Evolutionary conservation across 306 rosid species (phyloP).

Genomic region (Dryas alaskensis): DNA sequence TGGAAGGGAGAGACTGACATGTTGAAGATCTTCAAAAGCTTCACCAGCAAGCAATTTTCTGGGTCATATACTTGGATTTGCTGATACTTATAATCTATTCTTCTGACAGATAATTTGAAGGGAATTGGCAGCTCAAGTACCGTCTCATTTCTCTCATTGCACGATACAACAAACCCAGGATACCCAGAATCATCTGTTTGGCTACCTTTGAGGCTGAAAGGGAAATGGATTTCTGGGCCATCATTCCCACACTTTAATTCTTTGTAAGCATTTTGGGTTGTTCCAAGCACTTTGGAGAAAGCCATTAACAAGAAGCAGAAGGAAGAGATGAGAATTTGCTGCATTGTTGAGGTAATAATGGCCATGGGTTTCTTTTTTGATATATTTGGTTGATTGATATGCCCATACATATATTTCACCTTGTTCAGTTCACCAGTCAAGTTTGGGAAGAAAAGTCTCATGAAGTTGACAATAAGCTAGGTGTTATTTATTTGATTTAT

Average conservation of each 20-base stretch:
- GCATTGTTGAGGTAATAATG: neutral
- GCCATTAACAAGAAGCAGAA: slow-evolving; percentile 2
- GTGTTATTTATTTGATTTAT: no score
- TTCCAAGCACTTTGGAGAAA: slow-evolving; percentile 2
- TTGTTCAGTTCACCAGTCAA: no score
- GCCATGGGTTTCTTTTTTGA: neutral
- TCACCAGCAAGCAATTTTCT: slow-evolving; percentile 1
- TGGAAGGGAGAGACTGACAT: slow-evolving; percentile 20
- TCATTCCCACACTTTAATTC: slow-evolving; percentile 9
- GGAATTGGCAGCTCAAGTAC: slow-evolving; percentile 30
- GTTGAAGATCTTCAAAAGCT: slow-evolving; percentile 8
- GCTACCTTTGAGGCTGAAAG: slow-evolving; percentile 29
- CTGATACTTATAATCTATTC: slow-evolving; percentile 34
- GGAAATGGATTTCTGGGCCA: slow-evolving; percentile 26
- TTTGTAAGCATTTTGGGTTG: slow-evolving; percentile 11
- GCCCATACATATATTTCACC: no score
- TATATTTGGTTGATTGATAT: no score
- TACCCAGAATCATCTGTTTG: slow-evolving; percentile 19
- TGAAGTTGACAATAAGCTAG: no score
- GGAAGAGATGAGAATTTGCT: neutral
- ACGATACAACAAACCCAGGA: slow-evolving; percentile 36
- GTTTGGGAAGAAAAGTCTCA: no score
- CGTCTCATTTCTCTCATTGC: slow-evolving; percentile 14
- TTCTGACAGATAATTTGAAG: slow-evolving; percentile 14
- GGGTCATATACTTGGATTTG: slow-evolving; percentile 18